These are phyloP conservation scores for Ramichloridium luteum DNA, from an alignment of 2,329 filamentous ascomycete genomes.

Conservation along the genomic window DNA sequence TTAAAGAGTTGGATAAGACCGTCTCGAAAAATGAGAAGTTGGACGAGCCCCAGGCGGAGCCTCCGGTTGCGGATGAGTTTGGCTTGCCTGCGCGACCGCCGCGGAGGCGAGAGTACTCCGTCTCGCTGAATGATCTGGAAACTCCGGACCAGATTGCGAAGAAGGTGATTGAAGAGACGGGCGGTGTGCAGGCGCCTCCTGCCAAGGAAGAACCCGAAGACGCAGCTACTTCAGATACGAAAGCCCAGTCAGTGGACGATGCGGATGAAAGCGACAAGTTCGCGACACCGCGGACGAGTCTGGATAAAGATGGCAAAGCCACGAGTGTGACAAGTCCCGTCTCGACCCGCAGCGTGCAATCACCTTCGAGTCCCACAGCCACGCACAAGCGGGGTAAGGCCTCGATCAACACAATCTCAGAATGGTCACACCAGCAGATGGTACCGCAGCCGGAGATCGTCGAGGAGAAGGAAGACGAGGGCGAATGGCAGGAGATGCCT, in stretches of 20 bases:
- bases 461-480: conserved; percentile 46
- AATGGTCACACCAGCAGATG: conserved; percentile 83
- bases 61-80: conserved; percentile 26
- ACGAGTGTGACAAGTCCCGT: conserved; percentile 3
- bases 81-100: conserved; percentile 25
- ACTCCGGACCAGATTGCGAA: conserved; percentile 13
- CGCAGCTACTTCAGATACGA: conserved; percentile 1
- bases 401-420: conserved; percentile 42
- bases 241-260: conserved; percentile 2
- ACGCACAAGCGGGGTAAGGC: conserved; percentile 10
- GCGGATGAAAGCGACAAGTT: conserved; percentile 4
- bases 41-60: conserved; percentile 15
- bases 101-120: conserved; percentile 17
- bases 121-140: conserved; percentile 15
- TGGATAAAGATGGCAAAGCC: conserved; percentile 4
- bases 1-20: neutral
- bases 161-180: conserved; percentile 13
- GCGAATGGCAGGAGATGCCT: conserved; percentile 86
- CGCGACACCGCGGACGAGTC: conserved; percentile 5
- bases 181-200: conserved; percentile 10
- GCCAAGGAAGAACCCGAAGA: conserved; percentile 3
- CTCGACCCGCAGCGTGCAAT: conserved; percentile 3
- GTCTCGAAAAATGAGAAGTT: conserved; percentile 6
- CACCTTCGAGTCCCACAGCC: conserved; percentile 7
- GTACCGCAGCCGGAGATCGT: conserved; percentile 33